Evolutionary conservation across 805 yeast species (phyloP).

Genomic region (Candida silvicultrix): DNA sequence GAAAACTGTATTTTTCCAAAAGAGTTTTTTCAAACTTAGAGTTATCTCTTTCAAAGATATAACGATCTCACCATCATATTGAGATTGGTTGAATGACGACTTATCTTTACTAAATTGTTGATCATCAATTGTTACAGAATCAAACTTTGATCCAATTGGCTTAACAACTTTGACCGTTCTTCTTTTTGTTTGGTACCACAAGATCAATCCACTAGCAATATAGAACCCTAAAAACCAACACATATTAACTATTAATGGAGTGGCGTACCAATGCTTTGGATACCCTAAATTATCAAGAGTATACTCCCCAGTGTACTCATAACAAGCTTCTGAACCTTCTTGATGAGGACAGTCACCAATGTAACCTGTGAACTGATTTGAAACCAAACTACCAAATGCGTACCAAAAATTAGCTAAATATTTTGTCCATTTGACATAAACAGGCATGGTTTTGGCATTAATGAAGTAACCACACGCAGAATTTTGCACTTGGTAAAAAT

Average conservation of each 20-base stretch:
- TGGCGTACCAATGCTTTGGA: constrained; percentile 54
- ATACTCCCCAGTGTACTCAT: constrained; percentile 45
- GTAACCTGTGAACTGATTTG: constrained; percentile 62
- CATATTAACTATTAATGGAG: constrained; percentile 55
- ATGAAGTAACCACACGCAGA: constrained; percentile 81
- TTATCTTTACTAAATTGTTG: background rate
- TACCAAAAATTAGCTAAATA: constrained; percentile 76
- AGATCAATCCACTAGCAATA: constrained; percentile 37
- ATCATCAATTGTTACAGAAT: background rate
- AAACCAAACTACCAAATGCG: constrained; percentile 59
- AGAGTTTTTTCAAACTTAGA: background rate
- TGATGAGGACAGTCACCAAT: constrained; percentile 50
- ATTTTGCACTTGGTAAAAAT: constrained; percentile 43
- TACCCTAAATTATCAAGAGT: constrained; percentile 55
- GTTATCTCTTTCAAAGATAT: background rate
- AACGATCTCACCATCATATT: background rate
- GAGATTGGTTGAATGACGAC: background rate
- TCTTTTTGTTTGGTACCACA: constrained; percentile 35
- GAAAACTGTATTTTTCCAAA: background rate
- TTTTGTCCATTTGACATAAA: constrained; percentile 80
- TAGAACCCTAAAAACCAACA: constrained; percentile 56
- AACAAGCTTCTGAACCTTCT: constrained; percentile 27
- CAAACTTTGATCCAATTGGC: constrained; percentile 12
- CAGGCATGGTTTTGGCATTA: constrained; percentile 69
- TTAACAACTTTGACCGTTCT: constrained; percentile 18